Evolutionary conservation across 164 flowering plant genomes (phyloP).

Genomic region (Magnolia officinalis): DNA sequence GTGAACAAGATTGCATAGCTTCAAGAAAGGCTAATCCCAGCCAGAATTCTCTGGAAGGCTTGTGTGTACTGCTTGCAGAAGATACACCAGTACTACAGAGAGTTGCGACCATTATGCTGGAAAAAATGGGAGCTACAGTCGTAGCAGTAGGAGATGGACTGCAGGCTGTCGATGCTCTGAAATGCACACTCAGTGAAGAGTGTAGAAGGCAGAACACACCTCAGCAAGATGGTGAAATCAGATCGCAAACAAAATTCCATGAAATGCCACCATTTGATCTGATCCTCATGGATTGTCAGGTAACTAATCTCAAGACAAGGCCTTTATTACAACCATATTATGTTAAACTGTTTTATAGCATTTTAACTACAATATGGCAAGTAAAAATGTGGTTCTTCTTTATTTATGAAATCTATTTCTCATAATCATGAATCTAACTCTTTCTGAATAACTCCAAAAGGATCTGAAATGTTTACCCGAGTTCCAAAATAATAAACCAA

Average conservation of each 20-base stretch:
- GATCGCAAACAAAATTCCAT: conserved; percentile 22
- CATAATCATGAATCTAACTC: neutral
- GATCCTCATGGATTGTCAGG: conserved; percentile 97
- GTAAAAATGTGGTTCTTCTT: neutral
- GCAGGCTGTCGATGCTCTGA: conserved; percentile 87
- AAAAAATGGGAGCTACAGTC: conserved; percentile 84
- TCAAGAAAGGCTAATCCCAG: conserved; percentile 20
- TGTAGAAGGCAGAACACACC: conserved; percentile 16
- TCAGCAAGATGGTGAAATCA: conserved; percentile 21
- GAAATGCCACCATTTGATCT: conserved; percentile 55
- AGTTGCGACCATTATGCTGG: conserved; percentile 92
- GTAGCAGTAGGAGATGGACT: conserved; percentile 80
- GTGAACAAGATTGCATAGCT: neutral
- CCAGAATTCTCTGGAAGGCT: conserved; percentile 61
- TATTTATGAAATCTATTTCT: neutral
- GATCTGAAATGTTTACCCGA: neutral
- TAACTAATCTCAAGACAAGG: conserved; percentile 25
- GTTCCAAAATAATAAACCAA: neutral
- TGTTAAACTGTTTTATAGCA: neutral
- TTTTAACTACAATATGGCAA: neutral
- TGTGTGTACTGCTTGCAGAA: conserved; percentile 85
- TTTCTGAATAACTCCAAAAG: too few relatives aligned
- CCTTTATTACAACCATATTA: neutral
- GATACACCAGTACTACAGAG: conserved; percentile 90
- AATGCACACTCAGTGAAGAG: conserved; percentile 29